Percentiles rank a stretch among this genome's conserved stretches.
Evolutionary conservation across 306 rosid genomes (phyloP).

Genomic region (Malus orientalis): DNA sequence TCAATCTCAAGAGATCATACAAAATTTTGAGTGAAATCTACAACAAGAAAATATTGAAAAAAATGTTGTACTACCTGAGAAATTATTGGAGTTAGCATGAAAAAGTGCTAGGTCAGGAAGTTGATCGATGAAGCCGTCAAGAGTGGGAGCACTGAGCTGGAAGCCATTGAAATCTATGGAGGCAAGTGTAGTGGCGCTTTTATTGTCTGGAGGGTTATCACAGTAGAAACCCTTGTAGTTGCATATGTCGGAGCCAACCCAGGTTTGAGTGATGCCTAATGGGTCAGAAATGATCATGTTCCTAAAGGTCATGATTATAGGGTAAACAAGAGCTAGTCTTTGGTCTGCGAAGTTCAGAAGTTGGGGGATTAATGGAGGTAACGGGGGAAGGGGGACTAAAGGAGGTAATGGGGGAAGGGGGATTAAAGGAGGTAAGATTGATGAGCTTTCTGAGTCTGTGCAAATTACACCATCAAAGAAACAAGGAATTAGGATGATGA

Average conservation of each 20-base stretch:
- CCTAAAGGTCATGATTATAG: conserved; percentile 35
- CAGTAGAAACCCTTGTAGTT: conserved; percentile 41
- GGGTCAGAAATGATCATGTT: conserved; percentile 36
- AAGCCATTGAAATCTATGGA: conserved; percentile 45
- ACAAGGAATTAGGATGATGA: conserved; percentile 18
- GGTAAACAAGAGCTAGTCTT: conserved; percentile 26
- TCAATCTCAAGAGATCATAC: no score
- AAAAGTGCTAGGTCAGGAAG: conserved; percentile 41
- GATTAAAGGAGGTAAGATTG: background rate
- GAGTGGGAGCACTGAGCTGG: conserved; percentile 33
- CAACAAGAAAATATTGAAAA: background rate
- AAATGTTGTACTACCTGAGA: conserved; percentile 12
- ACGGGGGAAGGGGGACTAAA: background rate
- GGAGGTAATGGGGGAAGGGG: background rate
- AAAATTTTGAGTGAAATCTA: no score
- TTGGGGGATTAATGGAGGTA: background rate
- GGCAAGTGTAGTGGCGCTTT: conserved; percentile 21
- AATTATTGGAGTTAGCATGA: conserved; percentile 49
- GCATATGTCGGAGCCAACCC: conserved; percentile 45
- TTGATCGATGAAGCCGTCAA: conserved; percentile 36
- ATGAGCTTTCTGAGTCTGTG: conserved; percentile 10
- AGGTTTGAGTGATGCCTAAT: conserved; percentile 24
- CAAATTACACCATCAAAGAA: conserved; percentile 9
- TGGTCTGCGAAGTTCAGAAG: conserved; percentile 31
- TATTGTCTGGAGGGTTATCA: conserved; percentile 33